Percentiles rank a stretch among this genome's conserved stretches.
Conservation (phyloP, 306 rosid genomes). For the Gastrolobium villosum region DNA sequence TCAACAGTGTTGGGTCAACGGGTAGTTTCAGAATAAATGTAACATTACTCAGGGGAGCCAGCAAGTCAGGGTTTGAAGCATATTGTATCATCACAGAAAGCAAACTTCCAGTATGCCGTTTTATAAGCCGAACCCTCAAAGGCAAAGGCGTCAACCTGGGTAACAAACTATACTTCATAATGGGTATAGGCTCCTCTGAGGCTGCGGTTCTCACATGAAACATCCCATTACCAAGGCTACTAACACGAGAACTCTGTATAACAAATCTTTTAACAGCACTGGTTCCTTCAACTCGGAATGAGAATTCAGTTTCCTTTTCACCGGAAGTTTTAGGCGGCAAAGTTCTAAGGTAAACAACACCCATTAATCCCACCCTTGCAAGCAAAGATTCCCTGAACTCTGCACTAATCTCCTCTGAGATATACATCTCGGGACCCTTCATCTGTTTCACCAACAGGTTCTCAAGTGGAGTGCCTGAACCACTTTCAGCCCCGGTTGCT, state of each 20-base stretch:
- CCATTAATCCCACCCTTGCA: conserved; percentile 87
- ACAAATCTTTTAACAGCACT: conserved; percentile 82
- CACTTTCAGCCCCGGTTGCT: conserved; percentile 54
- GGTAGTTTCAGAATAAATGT: conserved; percentile 85
- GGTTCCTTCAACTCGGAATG: conserved; percentile 85
- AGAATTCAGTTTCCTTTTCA: conserved; percentile 93
- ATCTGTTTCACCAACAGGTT: conserved; percentile 71
- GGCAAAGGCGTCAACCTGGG: conserved; percentile 93
- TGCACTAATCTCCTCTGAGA: conserved; percentile 80
- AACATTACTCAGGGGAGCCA: conserved; percentile 77
- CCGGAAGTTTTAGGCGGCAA: conserved; percentile 77
- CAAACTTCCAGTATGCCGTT: conserved; percentile 88
- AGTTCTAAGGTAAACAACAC: conserved; percentile 85
- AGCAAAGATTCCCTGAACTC: conserved; percentile 94
- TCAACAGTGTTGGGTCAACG: conserved; percentile 85
- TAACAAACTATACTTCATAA: conserved; percentile 81
- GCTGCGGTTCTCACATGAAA: conserved; percentile 88
- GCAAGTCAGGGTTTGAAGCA: conserved; percentile 80
- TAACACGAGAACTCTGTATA: conserved; percentile 79
- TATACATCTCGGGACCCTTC: conserved; percentile 93
- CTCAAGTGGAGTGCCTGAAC: conserved; percentile 74
- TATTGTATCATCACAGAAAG: conserved; percentile 95
- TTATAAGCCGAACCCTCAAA: conserved; percentile 83
- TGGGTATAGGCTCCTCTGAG: conserved; percentile 82
- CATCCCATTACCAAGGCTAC: conserved; percentile 85